Base-by-base conservation (phyloP, 169 alveolate species). In the Pseudocohnilembus persalinus region DNA sequence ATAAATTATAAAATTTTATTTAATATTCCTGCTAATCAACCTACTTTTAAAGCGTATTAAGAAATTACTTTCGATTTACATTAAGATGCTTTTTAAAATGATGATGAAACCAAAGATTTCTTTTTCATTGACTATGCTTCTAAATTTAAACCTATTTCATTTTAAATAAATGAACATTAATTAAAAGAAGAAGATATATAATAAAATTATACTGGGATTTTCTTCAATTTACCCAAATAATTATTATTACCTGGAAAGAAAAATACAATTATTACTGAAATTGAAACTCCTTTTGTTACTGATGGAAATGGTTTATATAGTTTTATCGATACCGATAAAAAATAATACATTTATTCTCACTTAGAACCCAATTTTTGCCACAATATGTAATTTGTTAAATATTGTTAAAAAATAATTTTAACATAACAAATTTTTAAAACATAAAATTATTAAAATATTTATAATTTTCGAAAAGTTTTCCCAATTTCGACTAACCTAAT, bases 401-500 rank as follows among this genome's bases (percentile, higher is more conserved):
- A 49, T 11, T 20, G 4, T 49, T 49, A 49, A 49, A 49, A 49
- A 11, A 49, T 49, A 49, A 49, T 49, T 49, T 49, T 4, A 49
- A 49, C 4, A 11, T 20, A 49, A 49, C 4, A 0, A 27, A 73
- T 82, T 73, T 28, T 73, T n/a, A n/a, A n/a, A n/a, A n/a, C n/a
- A n/a, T n/a, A n/a, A n/a, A n/a, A n/a, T n/a, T n/a, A n/a, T n/a
- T n/a, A n/a, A n/a, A n/a, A n/a, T n/a, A n/a, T n/a, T n/a, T n/a
- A n/a, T n/a, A n/a, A n/a, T n/a, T n/a, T n/a, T n/a, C n/a, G n/a
- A n/a, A n/a, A n/a, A 82, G 87, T 74, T 86, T 94, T 85, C 96
- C 97, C 68, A 90, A 95, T 81, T 92, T 94, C 80, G 97, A 94
- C 89, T 88, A 94, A 84, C 97, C 97, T 29, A 95, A 94, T 88